A percentile compares a stretch with the other conserved stretches of the same genome.
Conservation (phyloP, 1,139 yeast genomes). For the Lodderomyces oxycetoniae region DNA sequence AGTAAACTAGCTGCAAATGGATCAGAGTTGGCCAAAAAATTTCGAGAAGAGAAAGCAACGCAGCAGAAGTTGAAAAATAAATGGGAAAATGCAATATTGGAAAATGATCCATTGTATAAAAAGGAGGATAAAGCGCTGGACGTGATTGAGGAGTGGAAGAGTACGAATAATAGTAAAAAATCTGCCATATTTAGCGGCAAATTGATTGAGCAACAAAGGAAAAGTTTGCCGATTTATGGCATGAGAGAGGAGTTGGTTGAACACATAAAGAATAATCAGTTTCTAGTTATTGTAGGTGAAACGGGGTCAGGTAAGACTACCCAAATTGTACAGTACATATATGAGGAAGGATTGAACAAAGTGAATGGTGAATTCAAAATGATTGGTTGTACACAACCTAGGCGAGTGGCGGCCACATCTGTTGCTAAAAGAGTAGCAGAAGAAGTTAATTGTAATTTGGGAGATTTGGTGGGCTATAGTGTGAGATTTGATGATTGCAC, state of each 20-base stretch:
- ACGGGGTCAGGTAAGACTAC: constrained; percentile 47
- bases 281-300: constrained; percentile 45
- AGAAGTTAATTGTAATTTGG: constrained; percentile 69
- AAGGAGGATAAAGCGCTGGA: constrained; percentile 2
- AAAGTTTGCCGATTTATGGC: constrained; percentile 66
- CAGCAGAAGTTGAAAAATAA: constrained; percentile 50
- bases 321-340: constrained; percentile 37
- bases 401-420: constrained; percentile 93
- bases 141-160: constrained; percentile 15
- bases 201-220: constrained; percentile 62
- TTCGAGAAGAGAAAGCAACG: constrained; percentile 54
- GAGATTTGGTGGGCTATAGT: constrained; percentile 79
- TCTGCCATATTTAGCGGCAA: constrained; percentile 30
- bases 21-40: constrained; percentile 60
- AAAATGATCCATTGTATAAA: constrained; percentile 41
- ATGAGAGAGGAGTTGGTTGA: constrained; percentile 56
- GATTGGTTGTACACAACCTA: constrained; percentile 87
- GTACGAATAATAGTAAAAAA: constrained; percentile 34
- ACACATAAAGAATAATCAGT: constrained; percentile 46
- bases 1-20: constrained; percentile 75
- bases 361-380: constrained; percentile 21
- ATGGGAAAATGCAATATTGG: constrained; percentile 22
- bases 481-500: constrained; percentile 83
- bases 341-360: constrained; percentile 34
- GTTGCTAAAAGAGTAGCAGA: constrained; percentile 87